phyloP scores from a whole-genome alignment of 1,284 basidiomycete genomes.

The Ceratobasidium sp. region DNA sequence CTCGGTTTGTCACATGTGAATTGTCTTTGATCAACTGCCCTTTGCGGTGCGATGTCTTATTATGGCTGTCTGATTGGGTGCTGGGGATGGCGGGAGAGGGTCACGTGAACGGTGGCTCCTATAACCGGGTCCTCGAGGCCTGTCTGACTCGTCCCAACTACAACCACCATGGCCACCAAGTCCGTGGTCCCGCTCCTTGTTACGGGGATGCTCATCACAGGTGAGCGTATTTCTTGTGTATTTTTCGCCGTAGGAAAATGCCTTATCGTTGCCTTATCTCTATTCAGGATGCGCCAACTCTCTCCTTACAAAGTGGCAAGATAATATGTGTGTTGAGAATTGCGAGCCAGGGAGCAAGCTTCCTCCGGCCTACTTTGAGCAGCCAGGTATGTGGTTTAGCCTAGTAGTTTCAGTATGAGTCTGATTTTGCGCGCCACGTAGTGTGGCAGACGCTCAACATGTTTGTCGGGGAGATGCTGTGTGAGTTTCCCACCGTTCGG shows the following conservation, averaged over 20 bases:
- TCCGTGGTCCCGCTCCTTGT: constrained; percentile 66
- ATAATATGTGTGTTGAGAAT: constrained; percentile 96
- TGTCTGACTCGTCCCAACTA: constrained; percentile 38
- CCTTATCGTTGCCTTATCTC: background rate
- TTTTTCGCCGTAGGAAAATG: constrained; percentile 8
- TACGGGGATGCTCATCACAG: constrained; percentile 85
- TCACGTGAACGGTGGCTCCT: constrained; percentile 37
- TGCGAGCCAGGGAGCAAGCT: constrained; percentile 66
- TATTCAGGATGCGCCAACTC: constrained; percentile 66
- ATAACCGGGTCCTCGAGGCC: background rate
- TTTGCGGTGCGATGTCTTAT: too few relatives aligned
- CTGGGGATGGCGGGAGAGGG: constrained; percentile 1
- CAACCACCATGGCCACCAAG: constrained; percentile 53
- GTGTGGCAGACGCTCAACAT: constrained; percentile 95
- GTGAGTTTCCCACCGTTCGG: constrained; percentile 67
- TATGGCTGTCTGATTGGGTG: background rate
- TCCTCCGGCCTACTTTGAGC: constrained; percentile 82
- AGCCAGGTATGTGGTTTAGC: constrained; percentile 66
- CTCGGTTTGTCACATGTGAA: too few relatives aligned
- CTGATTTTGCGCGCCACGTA: constrained; percentile 45
- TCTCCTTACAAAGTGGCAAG: constrained; percentile 80
- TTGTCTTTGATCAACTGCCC: too few relatives aligned
- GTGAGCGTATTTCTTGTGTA: constrained; percentile 19
- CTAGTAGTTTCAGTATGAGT: background rate
- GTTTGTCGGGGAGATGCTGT: constrained; percentile 95